phyloP scores from a whole-genome alignment of 768 basidiomycete genomes.

The Megacollybia marginata region DNA sequence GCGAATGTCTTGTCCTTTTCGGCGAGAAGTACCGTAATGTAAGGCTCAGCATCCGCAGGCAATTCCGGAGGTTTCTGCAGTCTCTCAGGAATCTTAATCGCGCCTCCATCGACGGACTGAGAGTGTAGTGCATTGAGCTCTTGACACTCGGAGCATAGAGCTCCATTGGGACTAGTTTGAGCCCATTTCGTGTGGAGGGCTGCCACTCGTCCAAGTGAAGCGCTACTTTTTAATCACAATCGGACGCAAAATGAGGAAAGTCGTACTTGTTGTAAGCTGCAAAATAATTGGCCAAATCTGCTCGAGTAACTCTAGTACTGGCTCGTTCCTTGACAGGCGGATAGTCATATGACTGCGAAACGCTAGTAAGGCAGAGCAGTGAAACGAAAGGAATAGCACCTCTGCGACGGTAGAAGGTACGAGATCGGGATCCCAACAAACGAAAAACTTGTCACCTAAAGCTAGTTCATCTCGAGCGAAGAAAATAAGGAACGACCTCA shows the following conservation, averaged over 20 bases:
- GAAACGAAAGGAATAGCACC: conserved; percentile 21
- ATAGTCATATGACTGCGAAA: conserved; percentile 58
- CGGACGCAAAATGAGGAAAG: background rate
- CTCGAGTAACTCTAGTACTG: conserved; percentile 39
- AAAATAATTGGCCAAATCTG: conserved; percentile 59
- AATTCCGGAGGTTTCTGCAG: conserved; percentile 43
- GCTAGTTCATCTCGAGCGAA: background rate
- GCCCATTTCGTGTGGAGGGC: conserved; percentile 58
- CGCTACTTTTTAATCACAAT: conserved; percentile 23
- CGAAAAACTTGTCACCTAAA: conserved; percentile 58
- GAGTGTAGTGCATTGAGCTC: conserved; percentile 68
- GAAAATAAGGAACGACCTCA: conserved; percentile 8
- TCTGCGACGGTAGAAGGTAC: conserved; percentile 49
- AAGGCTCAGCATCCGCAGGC: conserved; percentile 25
- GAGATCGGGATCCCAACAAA: conserved; percentile 62
- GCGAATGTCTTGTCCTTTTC: too few species aligned
- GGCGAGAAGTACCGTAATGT: conserved; percentile 45
- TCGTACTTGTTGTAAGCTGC: conserved; percentile 56
- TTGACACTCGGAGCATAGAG: conserved; percentile 57
- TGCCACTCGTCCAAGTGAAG: conserved; percentile 48
- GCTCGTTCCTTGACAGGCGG: conserved; percentile 52
- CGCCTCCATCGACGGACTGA: conserved; percentile 60
- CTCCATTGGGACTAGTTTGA: conserved; percentile 44
- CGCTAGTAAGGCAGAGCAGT: background rate
- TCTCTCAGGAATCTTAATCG: conserved; percentile 50